A percentile compares a stretch with the other conserved stretches of the same genome.
Conservation (phyloP, 106 monocot genomes). For the Triglochin maritima region DNA sequence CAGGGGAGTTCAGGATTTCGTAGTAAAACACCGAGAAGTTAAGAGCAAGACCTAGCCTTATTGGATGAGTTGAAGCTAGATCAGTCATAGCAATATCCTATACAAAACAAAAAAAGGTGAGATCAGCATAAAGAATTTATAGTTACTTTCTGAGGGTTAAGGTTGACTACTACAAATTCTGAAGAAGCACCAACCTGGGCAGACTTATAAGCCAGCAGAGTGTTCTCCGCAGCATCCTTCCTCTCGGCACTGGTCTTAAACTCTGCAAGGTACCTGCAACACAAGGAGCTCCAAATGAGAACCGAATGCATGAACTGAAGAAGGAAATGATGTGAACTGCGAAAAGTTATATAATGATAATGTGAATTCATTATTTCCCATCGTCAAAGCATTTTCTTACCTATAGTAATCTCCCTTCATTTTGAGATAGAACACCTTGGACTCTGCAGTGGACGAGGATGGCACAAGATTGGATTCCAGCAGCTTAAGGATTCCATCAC, state of each 20-base stretch:
- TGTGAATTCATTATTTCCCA: neutral
- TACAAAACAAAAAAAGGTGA: neutral
- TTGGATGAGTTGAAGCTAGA: neutral
- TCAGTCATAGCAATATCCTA: slow-evolving; percentile 3
- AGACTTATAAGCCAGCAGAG: slow-evolving; percentile 3
- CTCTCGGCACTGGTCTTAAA: too few relatives aligned
- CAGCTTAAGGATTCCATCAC: neutral
- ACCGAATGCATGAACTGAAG: too few relatives aligned
- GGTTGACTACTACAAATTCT: neutral
- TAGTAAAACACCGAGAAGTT: too few relatives aligned
- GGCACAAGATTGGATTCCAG: slow-evolving; percentile 1
- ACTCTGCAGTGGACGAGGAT: neutral
- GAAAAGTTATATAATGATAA: too few relatives aligned
- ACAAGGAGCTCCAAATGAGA: neutral
- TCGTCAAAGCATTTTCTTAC: neutral
- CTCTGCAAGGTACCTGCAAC: neutral
- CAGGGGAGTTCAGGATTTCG: too few relatives aligned
- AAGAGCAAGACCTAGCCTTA: neutral
- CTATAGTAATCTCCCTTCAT: slow-evolving; percentile 7
- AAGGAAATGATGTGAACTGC: too few relatives aligned
- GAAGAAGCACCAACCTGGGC: neutral
- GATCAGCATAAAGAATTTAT: too few relatives aligned
- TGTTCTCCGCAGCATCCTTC: too few relatives aligned
- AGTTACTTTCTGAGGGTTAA: too few relatives aligned
- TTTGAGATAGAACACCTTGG: slow-evolving; percentile 7